phyloP scores from a whole-genome alignment of 1,284 basidiomycete species.

The Hemileia vastatrix region DNA sequence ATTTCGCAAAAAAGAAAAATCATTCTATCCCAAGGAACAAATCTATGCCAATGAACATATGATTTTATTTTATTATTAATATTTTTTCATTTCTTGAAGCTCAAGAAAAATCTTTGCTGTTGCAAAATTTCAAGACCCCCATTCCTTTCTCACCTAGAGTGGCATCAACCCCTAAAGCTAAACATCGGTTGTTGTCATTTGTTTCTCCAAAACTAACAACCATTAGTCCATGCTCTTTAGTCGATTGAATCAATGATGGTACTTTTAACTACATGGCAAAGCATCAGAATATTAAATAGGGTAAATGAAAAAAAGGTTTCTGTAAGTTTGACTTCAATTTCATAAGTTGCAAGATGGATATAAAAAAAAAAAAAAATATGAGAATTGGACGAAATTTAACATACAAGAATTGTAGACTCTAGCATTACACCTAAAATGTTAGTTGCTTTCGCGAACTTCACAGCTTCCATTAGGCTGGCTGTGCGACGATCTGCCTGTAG shows the following conservation, averaged over 20 bases:
- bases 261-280: conserved; percentile 50
- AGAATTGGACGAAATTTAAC: neutral
- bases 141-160: too few species aligned
- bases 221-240: conserved; percentile 77
- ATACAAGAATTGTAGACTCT: conserved; percentile 51
- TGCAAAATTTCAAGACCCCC: too few species aligned
- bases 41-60: too few species aligned
- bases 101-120: too few species aligned
- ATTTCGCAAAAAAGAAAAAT: too few species aligned
- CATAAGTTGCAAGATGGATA: neutral
- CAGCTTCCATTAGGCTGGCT: conserved; percentile 73
- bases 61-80: too few species aligned
- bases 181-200: neutral
- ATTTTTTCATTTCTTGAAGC: too few species aligned
- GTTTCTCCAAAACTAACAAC: conserved; percentile 63
- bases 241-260: conserved; percentile 70
- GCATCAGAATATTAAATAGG: neutral
- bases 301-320: too few species aligned
- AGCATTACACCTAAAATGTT: conserved; percentile 88
- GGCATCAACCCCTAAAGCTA: conserved; percentile 8
- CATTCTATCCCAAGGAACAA: too few species aligned
- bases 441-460: conserved; percentile 86
- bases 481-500: conserved; percentile 51
- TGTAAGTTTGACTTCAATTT: too few species aligned
- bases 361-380: neutral